These are phyloP conservation scores for Crithidia thermophila DNA, from an alignment of 208 protist genomes.

Conservation along the genomic window DNA sequence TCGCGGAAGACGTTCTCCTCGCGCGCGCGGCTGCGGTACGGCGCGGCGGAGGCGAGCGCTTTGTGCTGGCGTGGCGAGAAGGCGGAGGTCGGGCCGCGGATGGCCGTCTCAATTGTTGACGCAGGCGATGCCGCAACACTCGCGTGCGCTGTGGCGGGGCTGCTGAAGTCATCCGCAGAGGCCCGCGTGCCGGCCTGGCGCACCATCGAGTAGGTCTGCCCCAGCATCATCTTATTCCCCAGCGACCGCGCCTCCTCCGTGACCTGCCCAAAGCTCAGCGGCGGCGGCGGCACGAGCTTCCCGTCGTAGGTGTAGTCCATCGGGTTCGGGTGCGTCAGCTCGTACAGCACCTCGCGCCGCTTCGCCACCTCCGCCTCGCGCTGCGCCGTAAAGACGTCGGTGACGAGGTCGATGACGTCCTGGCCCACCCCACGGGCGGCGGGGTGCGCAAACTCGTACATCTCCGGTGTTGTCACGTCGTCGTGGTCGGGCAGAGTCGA, in stretches of 20 bases:
- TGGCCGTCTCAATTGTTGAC: constrained; percentile 20
- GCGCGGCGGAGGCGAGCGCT: neutral
- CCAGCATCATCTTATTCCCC: constrained; percentile 73
- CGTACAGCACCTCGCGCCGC: constrained; percentile 80
- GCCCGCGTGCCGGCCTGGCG: constrained; percentile 58
- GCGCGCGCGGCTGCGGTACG: constrained; percentile 42
- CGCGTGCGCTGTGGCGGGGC: neutral
- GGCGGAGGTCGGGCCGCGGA: neutral
- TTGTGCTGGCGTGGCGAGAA: neutral
- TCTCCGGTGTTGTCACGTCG: constrained; percentile 28
- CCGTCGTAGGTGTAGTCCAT: constrained; percentile 85
- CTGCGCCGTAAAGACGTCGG: constrained; percentile 75
- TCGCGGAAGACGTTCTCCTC: constrained; percentile 75
- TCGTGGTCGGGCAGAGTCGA: neutral
- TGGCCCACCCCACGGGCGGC: constrained; percentile 63
- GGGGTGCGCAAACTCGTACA: constrained; percentile 35
- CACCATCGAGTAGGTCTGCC: constrained; percentile 79
- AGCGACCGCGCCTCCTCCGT: constrained; percentile 68
- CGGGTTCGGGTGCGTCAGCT: constrained; percentile 82
- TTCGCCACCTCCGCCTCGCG: constrained; percentile 56
- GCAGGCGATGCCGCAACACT: too few relatives aligned
- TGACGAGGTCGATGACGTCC: constrained; percentile 88
- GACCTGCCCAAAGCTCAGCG: constrained; percentile 84
- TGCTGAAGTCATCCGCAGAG: constrained; percentile 30
- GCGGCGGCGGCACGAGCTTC: constrained; percentile 88